Percentiles rank a stretch among this genome's conserved stretches.
Conservation (phyloP, 1,284 basidiomycete species). For the Microbotryomycetes sp. region DNA sequence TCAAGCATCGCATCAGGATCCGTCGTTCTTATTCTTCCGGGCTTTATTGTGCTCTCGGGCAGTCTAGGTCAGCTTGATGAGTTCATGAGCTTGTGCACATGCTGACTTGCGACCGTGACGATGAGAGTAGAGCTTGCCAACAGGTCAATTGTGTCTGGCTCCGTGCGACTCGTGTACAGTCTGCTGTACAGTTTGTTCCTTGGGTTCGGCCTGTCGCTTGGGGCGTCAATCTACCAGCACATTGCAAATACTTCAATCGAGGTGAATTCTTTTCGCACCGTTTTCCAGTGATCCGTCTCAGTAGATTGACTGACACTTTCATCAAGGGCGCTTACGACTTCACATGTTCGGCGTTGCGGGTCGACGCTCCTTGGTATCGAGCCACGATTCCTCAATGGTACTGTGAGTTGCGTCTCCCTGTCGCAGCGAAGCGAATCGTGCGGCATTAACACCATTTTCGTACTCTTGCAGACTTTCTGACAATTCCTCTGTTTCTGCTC, state of each 20-base stretch:
- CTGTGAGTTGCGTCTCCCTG: background rate
- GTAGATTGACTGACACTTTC: background rate
- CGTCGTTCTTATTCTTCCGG: conserved; percentile 69
- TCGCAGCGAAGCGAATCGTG: too few relatives aligned
- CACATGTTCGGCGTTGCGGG: background rate
- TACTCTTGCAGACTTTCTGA: background rate
- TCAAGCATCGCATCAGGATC: conserved; percentile 74
- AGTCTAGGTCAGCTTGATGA: background rate
- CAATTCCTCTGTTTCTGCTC: background rate
- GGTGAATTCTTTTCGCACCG: too few relatives aligned
- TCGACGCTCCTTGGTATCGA: background rate
- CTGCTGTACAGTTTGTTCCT: conserved; percentile 6
- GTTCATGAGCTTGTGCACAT: too few relatives aligned
- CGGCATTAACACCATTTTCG: too few relatives aligned
- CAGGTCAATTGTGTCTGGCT: background rate
- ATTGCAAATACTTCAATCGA: background rate
- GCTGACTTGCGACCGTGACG: too few relatives aligned
- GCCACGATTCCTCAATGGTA: background rate
- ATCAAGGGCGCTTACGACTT: background rate
- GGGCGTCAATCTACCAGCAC: background rate
- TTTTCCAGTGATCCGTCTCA: too few relatives aligned
- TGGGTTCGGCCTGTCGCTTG: background rate
- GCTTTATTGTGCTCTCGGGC: conserved; percentile 54
- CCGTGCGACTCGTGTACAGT: conserved; percentile 4
- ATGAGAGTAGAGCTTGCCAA: background rate